Conservation (phyloP, 2,329 filamentous ascomycete genomes). For the Aspergillus japonicus region DNA sequence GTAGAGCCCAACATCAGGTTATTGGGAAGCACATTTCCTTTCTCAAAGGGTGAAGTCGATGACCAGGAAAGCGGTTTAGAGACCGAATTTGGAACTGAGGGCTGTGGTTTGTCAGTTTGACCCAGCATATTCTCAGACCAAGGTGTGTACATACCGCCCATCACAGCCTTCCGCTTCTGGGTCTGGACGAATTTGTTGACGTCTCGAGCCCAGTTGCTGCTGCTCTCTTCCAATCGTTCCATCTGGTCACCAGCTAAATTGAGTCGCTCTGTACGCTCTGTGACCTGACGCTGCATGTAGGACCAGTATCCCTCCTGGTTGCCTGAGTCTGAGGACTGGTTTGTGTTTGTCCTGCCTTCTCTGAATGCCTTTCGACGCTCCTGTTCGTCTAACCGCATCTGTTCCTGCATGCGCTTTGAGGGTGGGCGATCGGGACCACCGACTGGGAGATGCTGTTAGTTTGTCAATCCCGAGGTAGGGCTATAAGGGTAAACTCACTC, state of each 20-base stretch:
- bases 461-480: too few relatives aligned
- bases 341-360: conserved; percentile 37
- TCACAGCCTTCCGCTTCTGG: conserved; percentile 81
- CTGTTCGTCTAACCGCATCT: conserved; percentile 71
- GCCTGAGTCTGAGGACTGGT: conserved; percentile 22
- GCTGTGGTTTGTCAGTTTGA: conserved; percentile 25
- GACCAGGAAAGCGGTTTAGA: conserved; percentile 26
- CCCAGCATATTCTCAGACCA: not conserved
- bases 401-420: conserved; percentile 82
- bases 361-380: conserved; percentile 44
- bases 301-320: conserved; percentile 68
- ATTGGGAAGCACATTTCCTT: not conserved
- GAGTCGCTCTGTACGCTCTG: conserved; percentile 86
- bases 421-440: conserved; percentile 84
- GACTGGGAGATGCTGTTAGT: conserved; percentile 45
- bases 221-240: conserved; percentile 77
- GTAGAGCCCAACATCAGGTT: not conserved
- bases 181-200: conserved; percentile 81
- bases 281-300: conserved; percentile 82
- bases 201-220: conserved; percentile 80
- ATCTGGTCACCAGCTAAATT: conserved; percentile 80
- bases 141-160: conserved; percentile 55
- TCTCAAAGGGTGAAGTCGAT: not conserved
- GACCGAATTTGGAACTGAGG: conserved; percentile 45
- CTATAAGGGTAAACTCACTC: conserved; percentile 43